Evolutionary conservation across 768 basidiomycete species (phyloP).

Genomic region (Auricularia heimuer): DNA sequence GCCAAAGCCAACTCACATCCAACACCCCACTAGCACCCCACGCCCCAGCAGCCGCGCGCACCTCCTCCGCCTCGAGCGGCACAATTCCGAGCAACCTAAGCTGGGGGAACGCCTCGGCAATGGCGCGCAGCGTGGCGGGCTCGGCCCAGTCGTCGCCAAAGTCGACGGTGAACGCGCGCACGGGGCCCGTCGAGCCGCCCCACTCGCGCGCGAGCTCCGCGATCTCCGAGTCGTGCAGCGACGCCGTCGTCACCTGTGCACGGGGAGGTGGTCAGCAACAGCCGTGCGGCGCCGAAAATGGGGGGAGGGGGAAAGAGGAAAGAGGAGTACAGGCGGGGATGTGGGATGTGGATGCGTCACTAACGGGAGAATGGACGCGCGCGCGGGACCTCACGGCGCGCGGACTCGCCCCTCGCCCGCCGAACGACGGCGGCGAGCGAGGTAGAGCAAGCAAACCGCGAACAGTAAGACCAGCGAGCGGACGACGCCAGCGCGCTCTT

Average conservation of each 20-base stretch:
- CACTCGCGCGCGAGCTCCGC: background rate
- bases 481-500: too few species aligned
- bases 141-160: background rate
- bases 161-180: slow-evolving; percentile 1
- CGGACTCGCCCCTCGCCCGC: background rate
- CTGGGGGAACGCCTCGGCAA: background rate
- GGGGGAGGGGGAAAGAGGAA: background rate
- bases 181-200: background rate
- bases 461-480: too few species aligned
- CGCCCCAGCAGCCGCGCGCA: background rate
- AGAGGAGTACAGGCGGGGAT: too few species aligned
- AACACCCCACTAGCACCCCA: background rate
- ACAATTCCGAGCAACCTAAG: background rate
- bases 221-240: background rate
- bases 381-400: background rate
- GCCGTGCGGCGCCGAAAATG: background rate
- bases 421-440: too few species aligned
- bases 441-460: too few species aligned
- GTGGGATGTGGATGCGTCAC: background rate
- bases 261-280: background rate
- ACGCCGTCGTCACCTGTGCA: background rate
- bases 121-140: background rate
- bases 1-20: too few species aligned
- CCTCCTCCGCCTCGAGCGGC: background rate
- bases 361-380: background rate